Conservation (phyloP, 495 filamentous ascomycete species). For the Trichoderma erinaceum region DNA sequence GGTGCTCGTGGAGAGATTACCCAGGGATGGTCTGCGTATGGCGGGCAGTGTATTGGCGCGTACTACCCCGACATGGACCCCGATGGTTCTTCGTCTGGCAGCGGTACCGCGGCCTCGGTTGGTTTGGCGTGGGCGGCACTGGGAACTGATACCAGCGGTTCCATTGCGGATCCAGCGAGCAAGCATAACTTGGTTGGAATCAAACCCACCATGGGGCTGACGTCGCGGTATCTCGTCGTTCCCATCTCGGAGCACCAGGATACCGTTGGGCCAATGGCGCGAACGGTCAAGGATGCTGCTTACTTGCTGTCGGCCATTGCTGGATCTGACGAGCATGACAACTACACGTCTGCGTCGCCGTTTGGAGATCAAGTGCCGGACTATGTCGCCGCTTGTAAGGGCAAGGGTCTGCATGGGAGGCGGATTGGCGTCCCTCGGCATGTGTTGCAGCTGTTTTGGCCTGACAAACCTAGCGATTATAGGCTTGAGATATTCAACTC, state of each 20-base stretch:
- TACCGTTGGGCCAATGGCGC: constrained; percentile 59
- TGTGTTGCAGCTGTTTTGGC: constrained; percentile 20
- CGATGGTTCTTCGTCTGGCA: constrained; percentile 30
- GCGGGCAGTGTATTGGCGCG: constrained; percentile 36
- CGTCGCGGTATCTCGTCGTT: constrained; percentile 54
- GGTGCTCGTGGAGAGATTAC: constrained; percentile 30
- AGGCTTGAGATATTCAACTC: constrained; percentile 19
- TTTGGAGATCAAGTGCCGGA: constrained; percentile 32
- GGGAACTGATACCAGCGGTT: constrained; percentile 32
- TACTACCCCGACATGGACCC: constrained; percentile 30
- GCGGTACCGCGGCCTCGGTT: constrained; percentile 27
- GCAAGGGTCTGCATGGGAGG: constrained; percentile 57
- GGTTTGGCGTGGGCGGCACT: constrained; percentile 28
- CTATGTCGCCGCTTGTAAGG: constrained; percentile 41
- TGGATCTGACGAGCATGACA: constrained; percentile 44
- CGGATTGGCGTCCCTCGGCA: constrained; percentile 52
- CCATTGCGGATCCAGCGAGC: constrained; percentile 34
- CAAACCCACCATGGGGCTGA: constrained; percentile 64
- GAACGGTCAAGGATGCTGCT: constrained; percentile 61
- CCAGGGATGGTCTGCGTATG: constrained; percentile 38
- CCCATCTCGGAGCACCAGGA: constrained; percentile 59
- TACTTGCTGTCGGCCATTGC: constrained; percentile 58
- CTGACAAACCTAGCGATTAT: neutral
- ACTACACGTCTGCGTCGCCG: constrained; percentile 40
- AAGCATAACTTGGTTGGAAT: constrained; percentile 47